phyloP scores from a whole-genome alignment of 192 early-diverging fungal species.

The Entophlyctis luteolus region DNA sequence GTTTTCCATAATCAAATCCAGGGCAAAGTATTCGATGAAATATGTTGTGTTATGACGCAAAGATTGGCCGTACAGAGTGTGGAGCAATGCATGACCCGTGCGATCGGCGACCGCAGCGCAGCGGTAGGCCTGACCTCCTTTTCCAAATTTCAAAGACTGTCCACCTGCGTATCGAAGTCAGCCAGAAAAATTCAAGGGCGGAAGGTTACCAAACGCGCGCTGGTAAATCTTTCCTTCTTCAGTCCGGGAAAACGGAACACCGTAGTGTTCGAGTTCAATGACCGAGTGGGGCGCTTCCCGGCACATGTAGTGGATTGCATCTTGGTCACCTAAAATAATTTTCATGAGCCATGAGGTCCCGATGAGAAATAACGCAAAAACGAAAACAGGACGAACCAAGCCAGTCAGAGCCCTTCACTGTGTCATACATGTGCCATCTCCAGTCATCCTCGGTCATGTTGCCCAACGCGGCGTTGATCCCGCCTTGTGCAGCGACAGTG shows the following conservation, averaged over 20 bases:
- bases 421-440: conserved; percentile 99
- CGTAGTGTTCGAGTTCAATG: conserved; percentile 96
- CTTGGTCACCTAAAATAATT: conserved; percentile 75
- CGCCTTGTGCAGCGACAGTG: conserved; percentile 98
- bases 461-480: conserved; percentile 98
- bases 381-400: conserved; percentile 55
- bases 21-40: conserved; percentile 99
- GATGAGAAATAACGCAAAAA: neutral
- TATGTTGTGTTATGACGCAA: conserved; percentile 92
- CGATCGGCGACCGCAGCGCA: conserved; percentile 98
- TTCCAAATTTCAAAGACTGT: conserved; percentile 91
- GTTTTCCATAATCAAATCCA: conserved; percentile 98
- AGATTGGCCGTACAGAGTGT: conserved; percentile 97
- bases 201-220: conserved; percentile 83
- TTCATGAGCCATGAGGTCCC: neutral
- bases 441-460: conserved; percentile 99
- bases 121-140: conserved; percentile 95
- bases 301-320: conserved; percentile 99
- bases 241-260: conserved; percentile 96
- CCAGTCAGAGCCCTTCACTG: conserved; percentile 99
- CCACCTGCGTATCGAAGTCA: conserved; percentile 44
- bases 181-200: neutral
- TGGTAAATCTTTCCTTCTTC: conserved; percentile 98
- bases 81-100: conserved; percentile 94
- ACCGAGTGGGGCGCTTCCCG: conserved; percentile 93